Percentiles rank a stretch among this genome's conserved stretches.
These are phyloP conservation scores for Trametes cubensis DNA, from an alignment of 768 basidiomycete species.

Conservation along the genomic window DNA sequence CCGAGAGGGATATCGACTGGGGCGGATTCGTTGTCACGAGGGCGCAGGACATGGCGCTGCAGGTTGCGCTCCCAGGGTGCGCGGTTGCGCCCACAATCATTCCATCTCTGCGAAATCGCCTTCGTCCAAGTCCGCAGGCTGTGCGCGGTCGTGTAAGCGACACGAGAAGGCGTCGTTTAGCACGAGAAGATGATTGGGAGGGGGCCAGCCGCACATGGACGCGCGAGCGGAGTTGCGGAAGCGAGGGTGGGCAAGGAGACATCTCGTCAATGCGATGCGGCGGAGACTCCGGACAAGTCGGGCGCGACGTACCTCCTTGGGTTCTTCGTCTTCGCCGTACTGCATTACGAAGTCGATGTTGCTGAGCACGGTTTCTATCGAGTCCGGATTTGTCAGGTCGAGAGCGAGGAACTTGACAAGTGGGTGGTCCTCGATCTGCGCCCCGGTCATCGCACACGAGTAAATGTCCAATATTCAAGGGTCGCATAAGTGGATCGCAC, in stretches of 20 bases:
- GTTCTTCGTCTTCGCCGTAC: conserved; percentile 98
- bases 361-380: conserved; percentile 86
- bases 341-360: conserved; percentile 99
- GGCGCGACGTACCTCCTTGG: conserved; percentile 70
- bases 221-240: background rate
- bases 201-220: too few relatives aligned
- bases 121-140: conserved; percentile 93
- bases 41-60: background rate
- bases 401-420: conserved; percentile 96
- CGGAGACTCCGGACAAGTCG: background rate
- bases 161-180: background rate
- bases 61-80: background rate
- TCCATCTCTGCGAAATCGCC: conserved; percentile 85
- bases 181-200: background rate
- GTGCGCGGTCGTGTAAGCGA: background rate
- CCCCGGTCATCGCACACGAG: conserved; percentile 10
- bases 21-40: background rate
- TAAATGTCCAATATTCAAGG: background rate
- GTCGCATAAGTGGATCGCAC: background rate
- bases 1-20: background rate
- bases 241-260: background rate
- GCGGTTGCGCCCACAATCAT: conserved; percentile 34
- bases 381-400: conserved; percentile 87
- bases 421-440: conserved; percentile 96
- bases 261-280: conserved; percentile 4